Conservation (phyloP, 1,284 basidiomycete genomes). For the Tilletia indica region DNA sequence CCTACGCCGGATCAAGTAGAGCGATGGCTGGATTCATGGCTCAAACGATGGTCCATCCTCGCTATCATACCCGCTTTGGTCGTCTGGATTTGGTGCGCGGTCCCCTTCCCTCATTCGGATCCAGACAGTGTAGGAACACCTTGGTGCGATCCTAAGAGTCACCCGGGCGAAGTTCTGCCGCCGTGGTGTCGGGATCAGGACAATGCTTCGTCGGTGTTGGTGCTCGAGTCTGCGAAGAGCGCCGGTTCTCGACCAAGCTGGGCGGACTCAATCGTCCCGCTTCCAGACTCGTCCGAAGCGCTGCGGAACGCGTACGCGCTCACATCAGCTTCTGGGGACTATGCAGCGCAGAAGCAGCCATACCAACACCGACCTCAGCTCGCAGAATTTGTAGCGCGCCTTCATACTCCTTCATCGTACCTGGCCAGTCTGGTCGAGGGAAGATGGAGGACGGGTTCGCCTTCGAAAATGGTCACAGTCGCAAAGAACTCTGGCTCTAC, state of each 20-base stretch:
- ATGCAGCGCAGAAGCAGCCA: neutral
- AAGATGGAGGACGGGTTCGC: no score
- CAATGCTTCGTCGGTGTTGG: neutral
- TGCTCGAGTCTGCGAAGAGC: neutral
- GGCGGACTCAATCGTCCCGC: neutral
- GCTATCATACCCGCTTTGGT: constrained; percentile 58
- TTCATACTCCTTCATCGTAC: no score
- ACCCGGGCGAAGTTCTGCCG: constrained; percentile 20
- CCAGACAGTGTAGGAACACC: constrained; percentile 52
- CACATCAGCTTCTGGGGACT: neutral
- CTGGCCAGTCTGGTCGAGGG: no score
- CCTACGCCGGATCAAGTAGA: constrained; percentile 59
- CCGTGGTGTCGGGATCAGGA: constrained; percentile 1
- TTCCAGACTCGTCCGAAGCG: neutral
- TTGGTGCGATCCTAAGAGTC: constrained; percentile 38
- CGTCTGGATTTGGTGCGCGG: constrained; percentile 62
- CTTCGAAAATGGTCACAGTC: no score
- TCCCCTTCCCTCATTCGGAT: constrained; percentile 62
- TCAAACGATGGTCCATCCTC: constrained; percentile 60
- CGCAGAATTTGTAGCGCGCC: constrained; percentile 24
- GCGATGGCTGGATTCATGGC: constrained; percentile 60
- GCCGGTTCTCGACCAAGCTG: neutral
- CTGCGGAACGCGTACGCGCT: neutral
- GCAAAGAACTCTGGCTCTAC: neutral
- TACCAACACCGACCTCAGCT: constrained; percentile 21